Evolutionary conservation across 2,329 filamentous ascomycete genomes (phyloP).

Genomic region (Penicillium nordicum): DNA sequence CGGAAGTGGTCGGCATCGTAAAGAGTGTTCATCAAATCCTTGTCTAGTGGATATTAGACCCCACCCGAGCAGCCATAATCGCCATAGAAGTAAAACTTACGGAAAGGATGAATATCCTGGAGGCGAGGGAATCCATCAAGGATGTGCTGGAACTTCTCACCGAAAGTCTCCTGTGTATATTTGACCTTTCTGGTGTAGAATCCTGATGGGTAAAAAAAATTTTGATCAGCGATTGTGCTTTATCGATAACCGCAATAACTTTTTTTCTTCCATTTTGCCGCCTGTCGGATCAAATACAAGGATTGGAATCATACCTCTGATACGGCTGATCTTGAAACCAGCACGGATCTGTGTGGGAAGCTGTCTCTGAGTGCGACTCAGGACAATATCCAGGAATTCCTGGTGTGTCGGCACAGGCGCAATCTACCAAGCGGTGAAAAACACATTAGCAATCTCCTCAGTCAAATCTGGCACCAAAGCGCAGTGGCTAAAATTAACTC

Average conservation of each 20-base stretch:
- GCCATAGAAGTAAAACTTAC: slow-evolving; percentile 43
- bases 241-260: slow-evolving; percentile 25
- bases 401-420: slow-evolving; percentile 84
- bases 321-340: slow-evolving; percentile 94
- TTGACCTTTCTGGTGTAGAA: slow-evolving; percentile 99
- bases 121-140: slow-evolving; percentile 90
- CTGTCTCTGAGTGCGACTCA: slow-evolving; percentile 87
- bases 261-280: slow-evolving; percentile 11
- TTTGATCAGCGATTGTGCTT: slow-evolving; percentile 30
- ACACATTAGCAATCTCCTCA: slow-evolving; percentile 30
- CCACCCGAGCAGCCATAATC: neutral
- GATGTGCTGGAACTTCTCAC: slow-evolving; percentile 86
- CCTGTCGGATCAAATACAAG: neutral
- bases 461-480: neutral
- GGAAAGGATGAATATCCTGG: slow-evolving; percentile 93
- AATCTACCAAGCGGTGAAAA: slow-evolving; percentile 53
- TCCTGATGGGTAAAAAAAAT: slow-evolving; percentile 43
- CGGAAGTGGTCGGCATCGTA: slow-evolving; percentile 98
- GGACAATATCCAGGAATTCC: slow-evolving; percentile 96
- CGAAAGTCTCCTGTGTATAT: slow-evolving; percentile 94
- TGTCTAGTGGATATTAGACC: slow-evolving; percentile 46
- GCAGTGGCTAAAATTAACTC: slow-evolving; percentile 15
- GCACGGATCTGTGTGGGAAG: slow-evolving; percentile 93
- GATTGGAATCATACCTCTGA: slow-evolving; percentile 53
- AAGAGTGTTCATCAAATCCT: slow-evolving; percentile 90